Evolutionary conservation across 2,329 filamentous ascomycete species (phyloP), one percentile per base, ranked within the genome.

Genomic region (Rosellinia necatrix): DNA sequence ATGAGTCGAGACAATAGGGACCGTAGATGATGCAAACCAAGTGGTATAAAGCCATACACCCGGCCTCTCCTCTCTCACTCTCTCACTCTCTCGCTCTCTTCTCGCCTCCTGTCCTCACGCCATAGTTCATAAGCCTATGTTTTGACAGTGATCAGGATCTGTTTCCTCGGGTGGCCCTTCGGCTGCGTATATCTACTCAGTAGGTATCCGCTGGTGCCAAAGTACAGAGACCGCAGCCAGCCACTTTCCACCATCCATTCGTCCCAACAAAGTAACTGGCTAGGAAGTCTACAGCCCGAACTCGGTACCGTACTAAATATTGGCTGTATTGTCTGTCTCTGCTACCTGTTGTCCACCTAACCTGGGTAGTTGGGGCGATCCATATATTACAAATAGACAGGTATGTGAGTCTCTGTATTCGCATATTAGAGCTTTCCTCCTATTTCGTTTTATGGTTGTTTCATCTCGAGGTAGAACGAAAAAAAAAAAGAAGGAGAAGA

Each of bases 191-290:
- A n/a, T n/a, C n/a, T n/a, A n/a, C 8, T 35, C 10, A 15, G 32
- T 15, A 27, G 12, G 10, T 40, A 8, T 22, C 35, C 12, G 22
- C n/a, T 40, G 12, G 35, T 21, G 35, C 19, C 17, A 10, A n/a
- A n/a, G n/a, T n/a, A n/a, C n/a, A n/a, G n/a, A n/a, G n/a, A n/a
- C n/a, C n/a, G n/a, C 41, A 21, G n/a, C 25, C 19, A 17, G 21
- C 24, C 34, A 24, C 29, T 25, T 51, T 35, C 27, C 38, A 43
- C 43, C 25, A 22, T 19, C 37, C n/a, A 37, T n/a, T 42, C 22
- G 38, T 29, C 38, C 38, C 48, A 42, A 29, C 48, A 51, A 51
- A 38, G 38, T 35, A 37, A n/a, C n/a, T n/a, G n/a, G n/a, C n/a
- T n/a, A n/a, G n/a, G n/a, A n/a, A n/a, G n/a, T n/a, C n/a, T n/a